A percentile compares a stretch with the other conserved stretches of the same genome.
Evolutionary conservation across 2,329 filamentous ascomycete species (phyloP).

Genomic region (Biscogniauxia sp.): DNA sequence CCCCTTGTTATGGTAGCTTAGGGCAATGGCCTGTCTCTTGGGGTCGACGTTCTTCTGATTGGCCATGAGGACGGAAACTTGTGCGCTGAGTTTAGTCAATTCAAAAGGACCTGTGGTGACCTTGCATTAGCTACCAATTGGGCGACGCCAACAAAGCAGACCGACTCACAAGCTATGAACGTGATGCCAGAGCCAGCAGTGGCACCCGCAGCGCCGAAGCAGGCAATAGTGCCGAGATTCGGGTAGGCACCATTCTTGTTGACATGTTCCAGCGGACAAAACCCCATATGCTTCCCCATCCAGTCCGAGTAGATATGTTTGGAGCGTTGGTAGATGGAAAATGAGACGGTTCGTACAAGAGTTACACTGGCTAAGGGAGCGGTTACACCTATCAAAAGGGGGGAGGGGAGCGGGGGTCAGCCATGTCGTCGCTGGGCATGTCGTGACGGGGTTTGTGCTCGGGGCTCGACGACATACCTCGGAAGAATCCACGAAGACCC

Average conservation of each 20-base stretch:
- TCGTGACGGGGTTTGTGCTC: neutral
- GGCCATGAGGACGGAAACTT: constrained; percentile 77
- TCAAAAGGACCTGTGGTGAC: constrained; percentile 69
- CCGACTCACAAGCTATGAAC: constrained; percentile 66
- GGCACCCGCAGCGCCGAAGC: constrained; percentile 75
- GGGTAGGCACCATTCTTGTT: constrained; percentile 69
- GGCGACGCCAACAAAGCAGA: neutral
- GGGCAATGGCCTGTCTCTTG: constrained; percentile 57
- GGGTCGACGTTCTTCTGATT: constrained; percentile 47
- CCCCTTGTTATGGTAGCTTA: constrained; percentile 75
- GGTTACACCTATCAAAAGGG: constrained; percentile 57
- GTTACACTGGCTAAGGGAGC: constrained; percentile 80
- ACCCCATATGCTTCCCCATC: constrained; percentile 64
- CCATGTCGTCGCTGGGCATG: constrained; percentile 5
- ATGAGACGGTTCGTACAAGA: constrained; percentile 72
- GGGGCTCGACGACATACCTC: constrained; percentile 51
- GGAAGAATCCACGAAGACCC: constrained; percentile 73
- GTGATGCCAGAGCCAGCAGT: constrained; percentile 79
- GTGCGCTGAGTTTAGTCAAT: constrained; percentile 83
- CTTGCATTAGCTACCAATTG: neutral
- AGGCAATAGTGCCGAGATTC: constrained; percentile 68
- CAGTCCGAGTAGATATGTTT: constrained; percentile 72
- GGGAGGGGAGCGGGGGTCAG: constrained; percentile 17
- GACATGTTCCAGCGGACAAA: constrained; percentile 71
- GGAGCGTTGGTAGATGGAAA: constrained; percentile 75